Evolutionary conservation across 805 yeast species (phyloP), one percentile per base, ranked within the genome.

Genomic region (Vanderwaltozyma verrucispora): DNA sequence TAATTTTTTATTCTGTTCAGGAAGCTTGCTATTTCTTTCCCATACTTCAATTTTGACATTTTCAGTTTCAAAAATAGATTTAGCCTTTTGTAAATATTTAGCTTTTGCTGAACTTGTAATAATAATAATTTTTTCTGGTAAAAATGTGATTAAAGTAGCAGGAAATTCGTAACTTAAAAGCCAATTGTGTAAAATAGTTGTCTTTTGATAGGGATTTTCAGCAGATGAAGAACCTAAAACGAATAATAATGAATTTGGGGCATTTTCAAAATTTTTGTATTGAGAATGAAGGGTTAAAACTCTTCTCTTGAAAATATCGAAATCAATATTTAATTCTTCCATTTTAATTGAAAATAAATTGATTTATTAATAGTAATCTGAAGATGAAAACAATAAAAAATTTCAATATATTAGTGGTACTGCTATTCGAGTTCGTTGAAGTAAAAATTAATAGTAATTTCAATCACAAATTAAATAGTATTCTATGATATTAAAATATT

Each of bases 81-180:
- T 44, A 3, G 60, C 58, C 17, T 51, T 50, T 21, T 43, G 36
- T 47, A 89, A 64, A 63, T 87, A 80, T 56, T 79, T 84, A 30
- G 94, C 86, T 61, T 89, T 89, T 6, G 85, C 85, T 34, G 77
- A 80, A 23, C 89, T 78, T 0, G 96, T 88, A 40, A 88, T 68
- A 38, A 89, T 65, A 4, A 75, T 59, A 28, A 76, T 65, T 46
- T 74, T 75, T 28, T 71, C 73, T 38, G 71, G 68, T 3, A 82
- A 72, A 40, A 88, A 63, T 35, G 71, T 75, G 37, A 89, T 62
- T 23, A 77, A 77, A 2, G 96, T 87, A 35, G 92, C 92, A n/a
- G 95, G 94, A 54, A 89, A 89, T 57, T 92, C 97, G 57, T 88
- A 89, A 4, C 96, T 95, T 34, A 89, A 64, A 37, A 89, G 65